Evolutionary conservation across 2,329 filamentous ascomycete genomes (phyloP).

Genomic region (Atkinsonella texensis): DNA sequence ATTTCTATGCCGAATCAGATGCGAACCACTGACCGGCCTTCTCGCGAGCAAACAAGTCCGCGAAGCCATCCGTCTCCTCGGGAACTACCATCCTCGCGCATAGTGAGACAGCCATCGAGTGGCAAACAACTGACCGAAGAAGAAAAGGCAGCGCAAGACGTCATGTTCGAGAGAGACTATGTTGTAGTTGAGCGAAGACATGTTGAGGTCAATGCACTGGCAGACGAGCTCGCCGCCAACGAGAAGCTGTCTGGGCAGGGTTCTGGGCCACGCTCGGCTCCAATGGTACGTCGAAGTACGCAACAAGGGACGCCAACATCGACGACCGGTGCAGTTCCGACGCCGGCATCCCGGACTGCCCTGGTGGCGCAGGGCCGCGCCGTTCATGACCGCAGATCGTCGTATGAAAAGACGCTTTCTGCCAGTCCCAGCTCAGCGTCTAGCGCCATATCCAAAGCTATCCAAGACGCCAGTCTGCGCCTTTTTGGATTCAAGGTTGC

Average conservation of each 20-base stretch:
- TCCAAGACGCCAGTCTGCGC: constrained; percentile 78
- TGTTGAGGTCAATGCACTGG: constrained; percentile 93
- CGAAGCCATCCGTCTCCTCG: constrained; percentile 15
- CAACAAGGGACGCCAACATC: constrained; percentile 62
- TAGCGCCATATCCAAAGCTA: constrained; percentile 86
- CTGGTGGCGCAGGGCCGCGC: constrained; percentile 59
- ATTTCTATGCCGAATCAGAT: constrained; percentile 36
- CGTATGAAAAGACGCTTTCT: constrained; percentile 66
- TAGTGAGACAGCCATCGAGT: constrained; percentile 13
- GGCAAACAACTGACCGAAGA: constrained; percentile 39
- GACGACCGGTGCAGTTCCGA: constrained; percentile 55
- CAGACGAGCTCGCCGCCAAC: constrained; percentile 84
- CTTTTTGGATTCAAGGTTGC: constrained; percentile 61
- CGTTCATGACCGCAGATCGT: constrained; percentile 63
- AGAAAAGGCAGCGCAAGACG: constrained; percentile 68
- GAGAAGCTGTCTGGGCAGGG: constrained; percentile 44
- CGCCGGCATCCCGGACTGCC: constrained; percentile 57
- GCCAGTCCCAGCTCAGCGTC: constrained; percentile 61
- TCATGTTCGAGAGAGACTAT: constrained; percentile 86
- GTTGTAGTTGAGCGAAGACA: constrained; percentile 91
- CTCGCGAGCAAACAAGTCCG: constrained; percentile 21
- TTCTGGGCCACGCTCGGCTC: constrained; percentile 43
- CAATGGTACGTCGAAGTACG: constrained; percentile 63
- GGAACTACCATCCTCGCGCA: not conserved
- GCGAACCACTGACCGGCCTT: constrained; percentile 14